These are phyloP conservation scores for Elsinoe perseae DNA, from an alignment of 2,329 filamentous ascomycete genomes.

Conservation along the genomic window DNA sequence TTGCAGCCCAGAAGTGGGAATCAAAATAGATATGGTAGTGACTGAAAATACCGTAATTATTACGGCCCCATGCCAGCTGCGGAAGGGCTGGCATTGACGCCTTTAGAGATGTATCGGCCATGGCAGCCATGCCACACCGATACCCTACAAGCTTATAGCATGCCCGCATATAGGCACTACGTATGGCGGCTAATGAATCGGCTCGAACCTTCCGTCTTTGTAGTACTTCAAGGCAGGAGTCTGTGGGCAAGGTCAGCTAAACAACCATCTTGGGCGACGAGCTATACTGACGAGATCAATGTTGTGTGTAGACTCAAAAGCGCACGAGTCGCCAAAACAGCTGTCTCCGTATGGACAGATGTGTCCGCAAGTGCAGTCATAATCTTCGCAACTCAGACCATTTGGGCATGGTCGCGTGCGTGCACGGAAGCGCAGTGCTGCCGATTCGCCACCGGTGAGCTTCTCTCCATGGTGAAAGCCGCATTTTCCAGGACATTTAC, in stretches of 20 bases:
- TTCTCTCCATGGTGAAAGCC: slow-evolving; percentile 37
- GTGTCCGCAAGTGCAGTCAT: slow-evolving; percentile 39
- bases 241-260: neutral
- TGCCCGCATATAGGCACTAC: neutral
- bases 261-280: neutral
- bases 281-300: slow-evolving; percentile 31
- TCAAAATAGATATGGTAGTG: too few species aligned
- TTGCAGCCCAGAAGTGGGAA: too few species aligned
- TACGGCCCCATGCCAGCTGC: neutral
- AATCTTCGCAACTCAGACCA: slow-evolving; percentile 32
- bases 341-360: slow-evolving; percentile 31
- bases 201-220: slow-evolving; percentile 1
- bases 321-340: slow-evolving; percentile 33
- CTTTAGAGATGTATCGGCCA: neutral
- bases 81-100: neutral
- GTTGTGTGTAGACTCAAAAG: slow-evolving; percentile 33
- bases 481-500: slow-evolving; percentile 36
- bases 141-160: neutral
- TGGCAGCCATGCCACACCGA: neutral
- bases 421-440: slow-evolving; percentile 37
- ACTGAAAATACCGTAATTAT: slow-evolving; percentile 2
- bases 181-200: neutral
- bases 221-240: slow-evolving; percentile 5
- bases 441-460: slow-evolving; percentile 31
- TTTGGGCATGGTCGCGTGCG: slow-evolving; percentile 34